Percentiles rank a stretch among this genome's conserved stretches.
These are phyloP conservation scores for Rhodofomes roseus DNA, from an alignment of 1,284 basidiomycete genomes.

Conservation along the genomic window DNA sequence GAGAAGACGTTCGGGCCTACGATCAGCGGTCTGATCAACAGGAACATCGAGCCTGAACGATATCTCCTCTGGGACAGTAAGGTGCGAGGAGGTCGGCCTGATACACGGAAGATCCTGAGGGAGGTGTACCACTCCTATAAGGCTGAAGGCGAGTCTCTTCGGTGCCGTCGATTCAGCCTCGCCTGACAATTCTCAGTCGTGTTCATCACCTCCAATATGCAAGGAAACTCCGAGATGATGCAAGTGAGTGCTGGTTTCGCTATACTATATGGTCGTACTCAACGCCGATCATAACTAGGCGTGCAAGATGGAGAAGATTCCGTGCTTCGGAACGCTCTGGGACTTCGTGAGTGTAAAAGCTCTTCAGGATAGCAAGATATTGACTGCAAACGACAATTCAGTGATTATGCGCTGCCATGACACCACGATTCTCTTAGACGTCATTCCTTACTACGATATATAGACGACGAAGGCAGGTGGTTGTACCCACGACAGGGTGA, in stretches of 20 bases:
- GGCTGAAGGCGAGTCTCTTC: constrained; percentile 55
- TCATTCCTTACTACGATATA: neutral
- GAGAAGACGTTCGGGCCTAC: constrained; percentile 78
- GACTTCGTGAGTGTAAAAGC: constrained; percentile 51
- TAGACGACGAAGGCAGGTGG: neutral
- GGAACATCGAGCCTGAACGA: constrained; percentile 64
- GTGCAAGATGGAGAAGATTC: constrained; percentile 71
- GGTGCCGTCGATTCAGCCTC: neutral
- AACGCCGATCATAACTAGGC: constrained; percentile 32
- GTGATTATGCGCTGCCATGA: neutral
- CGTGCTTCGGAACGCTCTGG: constrained; percentile 70
- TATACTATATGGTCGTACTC: neutral
- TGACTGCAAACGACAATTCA: neutral
- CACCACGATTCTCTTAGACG: neutral
- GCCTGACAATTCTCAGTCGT: constrained; percentile 44
- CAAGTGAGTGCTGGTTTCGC: constrained; percentile 27
- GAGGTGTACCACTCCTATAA: constrained; percentile 63
- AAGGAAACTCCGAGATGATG: constrained; percentile 72
- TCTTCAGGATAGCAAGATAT: neutral
- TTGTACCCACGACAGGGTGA: neutral
- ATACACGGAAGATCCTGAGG: constrained; percentile 71
- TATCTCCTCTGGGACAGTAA: constrained; percentile 72
- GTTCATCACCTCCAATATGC: constrained; percentile 74
- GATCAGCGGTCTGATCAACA: constrained; percentile 63
- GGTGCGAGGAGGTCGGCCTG: constrained; percentile 64